Evolutionary conservation across 192 early-diverging fungal species (phyloP), one percentile per base, ranked within the genome.

Genomic region (Backusella tarrabulga): DNA sequence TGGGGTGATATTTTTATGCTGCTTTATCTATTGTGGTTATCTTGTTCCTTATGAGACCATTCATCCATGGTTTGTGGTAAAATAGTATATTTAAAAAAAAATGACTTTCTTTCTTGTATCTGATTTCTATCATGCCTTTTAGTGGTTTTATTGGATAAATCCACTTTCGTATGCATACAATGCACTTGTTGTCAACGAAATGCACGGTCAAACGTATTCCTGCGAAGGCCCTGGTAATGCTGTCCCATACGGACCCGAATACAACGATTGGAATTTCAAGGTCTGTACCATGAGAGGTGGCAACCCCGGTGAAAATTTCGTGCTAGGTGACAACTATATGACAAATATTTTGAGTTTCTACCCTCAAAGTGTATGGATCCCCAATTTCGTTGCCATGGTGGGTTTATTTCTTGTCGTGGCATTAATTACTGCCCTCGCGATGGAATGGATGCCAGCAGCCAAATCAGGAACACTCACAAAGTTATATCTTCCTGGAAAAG

Each of bases 161-260:
- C 91, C 91, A n/a, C 81, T 93, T 52, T 86, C 87, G 0, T 94
- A 93, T 77, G 91, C 89, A 26, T 89, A 89, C 83, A 88, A 87
- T 75, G 87, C 89, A n/a, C 81, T 94, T 29, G 80, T 92, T 84
- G 82, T 84, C 44, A 94, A 93, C 78, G 93, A 94, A 83, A 90
- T 92, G 70, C 76, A 75, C 38, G 79, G 79, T 8, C 50, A 29
- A 44, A 21, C 67, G 0, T 73, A 72, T 72, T 60, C 50, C 36
- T 80, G 79, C 35, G 74, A 72, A 41, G 79, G 72, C n/a, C n/a
- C 68, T 42, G 38, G 38, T 40, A 73, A 69, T 41, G 66, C 70
- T 11, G 76, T 89, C 34, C 89, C 89, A 26, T 81, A 67, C 68
- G 91, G 88, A 8, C 81, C 85, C 6, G 77, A 67, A 4, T 89